Conservation (phyloP, 306 rosid genomes). For the Vigna trinervia region DNA sequence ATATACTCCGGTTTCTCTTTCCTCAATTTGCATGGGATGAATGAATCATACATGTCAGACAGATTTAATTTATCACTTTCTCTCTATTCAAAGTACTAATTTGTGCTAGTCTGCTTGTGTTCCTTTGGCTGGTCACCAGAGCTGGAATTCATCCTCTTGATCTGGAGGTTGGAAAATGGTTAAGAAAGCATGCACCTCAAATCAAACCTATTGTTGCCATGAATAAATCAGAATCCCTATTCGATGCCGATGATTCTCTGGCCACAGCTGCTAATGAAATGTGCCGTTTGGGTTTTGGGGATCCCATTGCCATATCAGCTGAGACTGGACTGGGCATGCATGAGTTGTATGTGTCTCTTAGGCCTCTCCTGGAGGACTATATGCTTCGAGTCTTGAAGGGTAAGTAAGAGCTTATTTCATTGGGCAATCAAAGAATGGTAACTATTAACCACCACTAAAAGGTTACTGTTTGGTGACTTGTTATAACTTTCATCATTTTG, state of each 20-base stretch:
- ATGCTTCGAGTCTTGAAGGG: conserved; percentile 62
- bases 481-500: not conserved
- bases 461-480: conserved; percentile 4
- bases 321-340: conserved; percentile 96
- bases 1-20: not conserved
- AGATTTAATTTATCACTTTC: not conserved
- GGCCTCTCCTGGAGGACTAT: conserved; percentile 77
- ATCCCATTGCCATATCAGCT: conserved; percentile 91
- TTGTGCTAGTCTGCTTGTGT: not conserved
- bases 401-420: conserved; percentile 45
- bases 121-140: conserved; percentile 49
- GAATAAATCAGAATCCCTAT: conserved; percentile 87
- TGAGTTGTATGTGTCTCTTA: conserved; percentile 69
- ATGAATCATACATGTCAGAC: not conserved
- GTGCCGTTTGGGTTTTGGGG: conserved; percentile 87
- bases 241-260: conserved; percentile 65
- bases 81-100: not conserved
- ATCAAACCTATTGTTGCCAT: conserved; percentile 74
- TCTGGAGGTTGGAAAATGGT: conserved; percentile 89
- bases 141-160: conserved; percentile 92
- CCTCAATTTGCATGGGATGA: not conserved
- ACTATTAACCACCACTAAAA: not conserved
- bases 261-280: conserved; percentile 67
- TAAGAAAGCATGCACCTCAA: conserved; percentile 76
- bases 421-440: conserved; percentile 6